Evolutionary conservation across 768 basidiomycete species (phyloP).

Genomic region (Epithele typhae): DNA sequence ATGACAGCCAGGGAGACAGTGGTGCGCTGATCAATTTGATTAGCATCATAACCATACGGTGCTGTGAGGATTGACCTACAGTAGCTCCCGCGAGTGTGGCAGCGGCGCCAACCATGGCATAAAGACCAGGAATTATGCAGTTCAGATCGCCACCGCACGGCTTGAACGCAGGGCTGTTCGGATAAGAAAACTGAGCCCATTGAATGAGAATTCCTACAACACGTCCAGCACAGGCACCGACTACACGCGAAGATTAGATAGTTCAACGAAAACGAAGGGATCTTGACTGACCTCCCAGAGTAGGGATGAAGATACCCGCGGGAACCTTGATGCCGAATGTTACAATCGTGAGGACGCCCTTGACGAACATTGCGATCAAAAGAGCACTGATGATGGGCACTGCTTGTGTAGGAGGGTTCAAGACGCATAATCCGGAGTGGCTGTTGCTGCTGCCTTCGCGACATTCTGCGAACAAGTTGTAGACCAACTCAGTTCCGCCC

Average conservation of each 20-base stretch:
- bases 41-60: constrained; percentile 3
- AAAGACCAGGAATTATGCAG: constrained; percentile 87
- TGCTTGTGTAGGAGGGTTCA: constrained; percentile 52
- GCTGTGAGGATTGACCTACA: constrained; percentile 43
- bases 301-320: constrained; percentile 96
- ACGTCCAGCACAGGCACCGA: constrained; percentile 91
- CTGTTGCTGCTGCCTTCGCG: constrained; percentile 47
- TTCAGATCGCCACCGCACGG: constrained; percentile 59
- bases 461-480: constrained; percentile 89
- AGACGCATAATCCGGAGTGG: constrained; percentile 67
- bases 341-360: constrained; percentile 74
- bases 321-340: constrained; percentile 93
- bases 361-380: constrained; percentile 74
- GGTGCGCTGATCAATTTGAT: constrained; percentile 50
- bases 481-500: constrained; percentile 94
- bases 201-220: constrained; percentile 81
- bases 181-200: constrained; percentile 62
- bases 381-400: constrained; percentile 64
- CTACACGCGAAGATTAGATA: constrained; percentile 25
- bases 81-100: constrained; percentile 95
- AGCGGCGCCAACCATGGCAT: constrained; percentile 96
- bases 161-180: constrained; percentile 56
- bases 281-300: constrained; percentile 49
- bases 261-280: not conserved
- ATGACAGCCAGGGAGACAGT: constrained; percentile 95